These are phyloP conservation scores for Penicillium flavigenum DNA, from an alignment of 495 filamentous ascomycete genomes.

Conservation along the genomic window DNA sequence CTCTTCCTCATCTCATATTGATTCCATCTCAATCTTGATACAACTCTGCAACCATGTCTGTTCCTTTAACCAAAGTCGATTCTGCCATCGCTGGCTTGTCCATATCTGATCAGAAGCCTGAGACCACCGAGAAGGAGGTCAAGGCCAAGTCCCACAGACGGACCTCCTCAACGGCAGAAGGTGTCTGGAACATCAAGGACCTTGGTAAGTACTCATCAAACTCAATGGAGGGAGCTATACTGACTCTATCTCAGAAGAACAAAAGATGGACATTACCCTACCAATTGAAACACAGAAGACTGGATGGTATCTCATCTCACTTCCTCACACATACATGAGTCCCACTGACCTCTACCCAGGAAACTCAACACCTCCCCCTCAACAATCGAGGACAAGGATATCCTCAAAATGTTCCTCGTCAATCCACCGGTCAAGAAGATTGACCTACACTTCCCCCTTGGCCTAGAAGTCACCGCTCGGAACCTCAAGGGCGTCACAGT, in stretches of 20 bases:
- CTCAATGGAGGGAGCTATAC: conserved; percentile 19
- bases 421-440: conserved; percentile 87
- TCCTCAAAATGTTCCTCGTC: conserved; percentile 75
- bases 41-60: conserved; percentile 53
- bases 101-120: conserved; percentile 59
- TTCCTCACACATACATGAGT: conserved; percentile 2
- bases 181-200: conserved; percentile 80
- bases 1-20: conserved; percentile 12
- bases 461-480: conserved; percentile 82
- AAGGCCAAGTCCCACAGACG: conserved; percentile 61
- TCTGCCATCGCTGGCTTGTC: conserved; percentile 79
- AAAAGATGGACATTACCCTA: conserved; percentile 70
- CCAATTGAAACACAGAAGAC: conserved; percentile 86
- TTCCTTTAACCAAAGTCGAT: conserved; percentile 79
- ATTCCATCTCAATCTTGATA: not conserved
- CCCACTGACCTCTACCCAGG: conserved; percentile 48
- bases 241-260: conserved; percentile 56
- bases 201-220: conserved; percentile 61
- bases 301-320: conserved; percentile 62
- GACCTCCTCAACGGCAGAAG: conserved; percentile 62
- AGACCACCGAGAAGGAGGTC: conserved; percentile 36
- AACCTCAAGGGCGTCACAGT: conserved; percentile 92
- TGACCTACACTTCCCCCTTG: conserved; percentile 83
- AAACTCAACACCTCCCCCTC: conserved; percentile 83
- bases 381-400: conserved; percentile 74